phyloP scores from a whole-genome alignment of 106 monocot species.

The Dioscorea alata region DNA sequence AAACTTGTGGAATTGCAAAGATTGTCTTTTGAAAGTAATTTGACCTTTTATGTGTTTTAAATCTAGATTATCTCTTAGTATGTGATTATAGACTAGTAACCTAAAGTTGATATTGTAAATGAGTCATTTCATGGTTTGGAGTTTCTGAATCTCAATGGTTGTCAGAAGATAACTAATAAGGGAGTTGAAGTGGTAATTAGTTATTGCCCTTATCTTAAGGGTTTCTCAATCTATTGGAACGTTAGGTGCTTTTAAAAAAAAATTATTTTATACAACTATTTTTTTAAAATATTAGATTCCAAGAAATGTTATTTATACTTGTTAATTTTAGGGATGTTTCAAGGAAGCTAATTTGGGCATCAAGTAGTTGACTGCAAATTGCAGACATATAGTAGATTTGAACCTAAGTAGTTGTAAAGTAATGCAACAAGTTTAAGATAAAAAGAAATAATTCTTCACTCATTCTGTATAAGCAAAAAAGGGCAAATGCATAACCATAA shows the following conservation, averaged over 20 bases:
- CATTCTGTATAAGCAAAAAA: too few species aligned
- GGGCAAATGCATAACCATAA: too few species aligned
- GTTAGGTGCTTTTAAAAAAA: constrained; percentile 43
- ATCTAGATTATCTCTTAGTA: neutral
- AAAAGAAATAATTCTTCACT: too few species aligned
- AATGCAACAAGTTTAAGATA: constrained; percentile 4
- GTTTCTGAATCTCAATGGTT: constrained; percentile 78
- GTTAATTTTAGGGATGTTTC: neutral
- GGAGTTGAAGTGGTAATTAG: constrained; percentile 77
- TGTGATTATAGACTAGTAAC: neutral
- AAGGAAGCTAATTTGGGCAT: constrained; percentile 67
- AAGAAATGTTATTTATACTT: neutral
- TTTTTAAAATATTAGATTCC: neutral
- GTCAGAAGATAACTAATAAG: constrained; percentile 80
- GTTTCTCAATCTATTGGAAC: constrained; percentile 88
- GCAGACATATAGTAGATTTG: constrained; percentile 50
- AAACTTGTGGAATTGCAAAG: neutral
- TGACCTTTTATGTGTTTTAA: neutral
- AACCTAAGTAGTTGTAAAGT: constrained; percentile 99
- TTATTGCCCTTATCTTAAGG: constrained; percentile 52
- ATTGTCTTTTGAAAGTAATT: neutral
- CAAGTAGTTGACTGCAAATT: constrained; percentile 44
- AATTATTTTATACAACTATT: too few species aligned
- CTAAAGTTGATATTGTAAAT: neutral
- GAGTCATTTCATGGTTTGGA: constrained; percentile 40